A percentile compares a stretch with the other conserved stretches of the same genome.
These are phyloP conservation scores for Pyricularia grisea DNA, from an alignment of 2,329 filamentous ascomycete species.

Conservation along the genomic window DNA sequence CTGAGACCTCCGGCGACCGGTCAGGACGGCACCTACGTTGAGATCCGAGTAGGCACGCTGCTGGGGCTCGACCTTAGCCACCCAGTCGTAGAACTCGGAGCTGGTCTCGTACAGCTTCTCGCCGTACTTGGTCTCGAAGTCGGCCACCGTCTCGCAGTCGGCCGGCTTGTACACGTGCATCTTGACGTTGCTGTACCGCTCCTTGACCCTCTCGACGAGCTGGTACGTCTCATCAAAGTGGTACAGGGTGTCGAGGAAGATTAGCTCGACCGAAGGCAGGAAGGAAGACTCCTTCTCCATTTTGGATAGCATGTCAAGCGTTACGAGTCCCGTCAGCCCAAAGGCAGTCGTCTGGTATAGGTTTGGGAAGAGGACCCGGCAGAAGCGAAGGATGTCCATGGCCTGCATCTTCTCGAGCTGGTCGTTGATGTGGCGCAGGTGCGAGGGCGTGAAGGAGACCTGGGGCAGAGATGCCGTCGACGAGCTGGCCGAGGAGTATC, in stretches of 20 bases:
- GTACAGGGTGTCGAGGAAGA: slow-evolving; percentile 79
- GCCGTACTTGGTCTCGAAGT: slow-evolving; percentile 79
- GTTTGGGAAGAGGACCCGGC: slow-evolving; percentile 79
- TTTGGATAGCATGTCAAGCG: slow-evolving; percentile 77
- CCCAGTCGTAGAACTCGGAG: slow-evolving; percentile 88
- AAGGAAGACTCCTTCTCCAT: slow-evolving; percentile 46
- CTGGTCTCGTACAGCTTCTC: slow-evolving; percentile 71
- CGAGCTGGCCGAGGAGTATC: slow-evolving; percentile 61
- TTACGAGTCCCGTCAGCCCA: slow-evolving; percentile 70
- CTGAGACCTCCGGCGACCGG: slow-evolving; percentile 83
- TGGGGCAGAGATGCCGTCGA: slow-evolving; percentile 62
- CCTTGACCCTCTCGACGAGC: slow-evolving; percentile 64
- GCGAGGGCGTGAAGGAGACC: slow-evolving; percentile 76
- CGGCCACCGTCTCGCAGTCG: slow-evolving; percentile 58
- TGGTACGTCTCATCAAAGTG: slow-evolving; percentile 72
- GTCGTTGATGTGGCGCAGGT: slow-evolving; percentile 83
- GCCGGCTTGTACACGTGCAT: slow-evolving; percentile 88
- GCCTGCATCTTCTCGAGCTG: slow-evolving; percentile 83
- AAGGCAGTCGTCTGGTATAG: slow-evolving; percentile 84
- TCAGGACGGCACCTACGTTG: slow-evolving; percentile 82
- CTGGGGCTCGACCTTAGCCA: slow-evolving; percentile 95
- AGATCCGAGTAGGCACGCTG: slow-evolving; percentile 84
- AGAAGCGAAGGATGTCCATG: slow-evolving; percentile 87
- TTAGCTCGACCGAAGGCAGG: slow-evolving; percentile 49
- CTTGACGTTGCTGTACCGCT: slow-evolving; percentile 66